Base-by-base conservation (phyloP, 345 rosid species). In the Microthlaspi erraticum region DNA sequence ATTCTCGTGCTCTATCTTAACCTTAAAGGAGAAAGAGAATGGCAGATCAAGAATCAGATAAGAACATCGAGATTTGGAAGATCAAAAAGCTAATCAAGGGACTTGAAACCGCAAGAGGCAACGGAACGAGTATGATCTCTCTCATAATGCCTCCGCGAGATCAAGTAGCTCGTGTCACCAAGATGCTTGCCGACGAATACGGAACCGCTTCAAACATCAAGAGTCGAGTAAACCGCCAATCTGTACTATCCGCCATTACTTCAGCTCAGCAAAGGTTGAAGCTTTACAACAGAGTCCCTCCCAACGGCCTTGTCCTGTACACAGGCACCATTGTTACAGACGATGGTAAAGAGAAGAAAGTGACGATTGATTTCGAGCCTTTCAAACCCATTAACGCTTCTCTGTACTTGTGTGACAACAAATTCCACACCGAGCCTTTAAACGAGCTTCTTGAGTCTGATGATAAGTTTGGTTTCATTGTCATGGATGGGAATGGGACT, bases 321-420 rank as follows among this genome's bases (percentile, higher is more conserved):
- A 89, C 98, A 0, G 90, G 98, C 8, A 92, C 94, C 42, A 81
- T 92, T 10, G 84, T 89, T 43, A 92, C 86, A 2, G 96, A 89
- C 0, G 96, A 92, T 32, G 96, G 96, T 42, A 92, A 92, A 77
- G 96, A 92, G 79, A 92, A 92, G 89, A 92, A 92, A 84, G 98
- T 92, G 3, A 92, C 96, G 0, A 85, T 91, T 64, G 97, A 91
- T 75, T 91, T 92, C 45, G 98, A 92, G 79, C 98, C 98, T 51
- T 91, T 92, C 56, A 92, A 85, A 70, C 98, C 98, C 31, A 92
- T 92, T 0, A 92, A 89, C 73, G 96, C 93, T 11, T 92, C 96
- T 1, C 72, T 92, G 49, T 92, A 89, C 77, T 81, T 92, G 32
- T 92, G 96, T 67, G 98, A 87, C 77, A 89, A 91, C 74, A 90